These are phyloP conservation scores for Pseudogymnoascus sp. DNA, from an alignment of 2,329 filamentous ascomycete genomes.

Conservation along the genomic window DNA sequence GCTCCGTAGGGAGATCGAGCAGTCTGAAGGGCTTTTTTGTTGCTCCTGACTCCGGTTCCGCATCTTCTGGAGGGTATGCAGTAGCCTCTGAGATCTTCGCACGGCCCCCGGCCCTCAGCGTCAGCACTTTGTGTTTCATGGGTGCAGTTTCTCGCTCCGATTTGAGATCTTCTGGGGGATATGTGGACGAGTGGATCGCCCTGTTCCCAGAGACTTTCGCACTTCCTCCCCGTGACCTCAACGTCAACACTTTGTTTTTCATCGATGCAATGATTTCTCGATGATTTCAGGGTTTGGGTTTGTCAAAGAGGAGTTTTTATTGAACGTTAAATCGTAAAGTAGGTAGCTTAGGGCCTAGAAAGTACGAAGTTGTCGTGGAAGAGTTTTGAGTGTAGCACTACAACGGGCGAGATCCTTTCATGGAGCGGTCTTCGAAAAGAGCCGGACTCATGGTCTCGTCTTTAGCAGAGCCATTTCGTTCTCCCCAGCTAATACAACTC, in stretches of 20 bases:
- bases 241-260: background rate
- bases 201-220: background rate
- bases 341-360: slow-evolving; percentile 5
- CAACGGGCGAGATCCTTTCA: slow-evolving; percentile 27
- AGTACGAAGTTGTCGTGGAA: slow-evolving; percentile 1
- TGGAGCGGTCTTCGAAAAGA: slow-evolving; percentile 21
- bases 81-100: background rate
- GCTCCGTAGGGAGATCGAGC: slow-evolving; percentile 58
- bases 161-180: slow-evolving; percentile 20
- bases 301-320: slow-evolving; percentile 3
- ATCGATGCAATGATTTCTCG: background rate
- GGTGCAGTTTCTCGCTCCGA: background rate
- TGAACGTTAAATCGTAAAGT: background rate
- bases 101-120: background rate
- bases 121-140: background rate
- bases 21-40: slow-evolving; percentile 48
- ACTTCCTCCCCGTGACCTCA: background rate
- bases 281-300: background rate
- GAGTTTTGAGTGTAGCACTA: slow-evolving; percentile 18
- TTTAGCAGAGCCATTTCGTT: slow-evolving; percentile 31
- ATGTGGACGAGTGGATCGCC: slow-evolving; percentile 17
- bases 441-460: slow-evolving; percentile 27
- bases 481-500: slow-evolving; percentile 49
- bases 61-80: background rate
- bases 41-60: background rate